phyloP scores from a whole-genome alignment of 2,329 filamentous ascomycete species.

The Ophiostoma sp. region DNA sequence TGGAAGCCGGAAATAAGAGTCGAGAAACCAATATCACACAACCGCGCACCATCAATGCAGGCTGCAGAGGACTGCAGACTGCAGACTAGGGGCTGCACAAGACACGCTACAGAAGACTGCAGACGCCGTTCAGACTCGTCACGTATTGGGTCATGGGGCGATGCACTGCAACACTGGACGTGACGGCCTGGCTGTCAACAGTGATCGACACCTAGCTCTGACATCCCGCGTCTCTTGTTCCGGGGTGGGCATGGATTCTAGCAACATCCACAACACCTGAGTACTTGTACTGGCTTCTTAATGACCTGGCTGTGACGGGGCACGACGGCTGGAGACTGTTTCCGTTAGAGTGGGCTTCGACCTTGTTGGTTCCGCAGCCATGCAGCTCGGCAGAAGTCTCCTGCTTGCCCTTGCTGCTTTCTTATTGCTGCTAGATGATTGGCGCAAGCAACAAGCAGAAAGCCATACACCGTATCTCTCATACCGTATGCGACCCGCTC shows the following conservation, averaged over 20 bases:
- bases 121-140: not conserved
- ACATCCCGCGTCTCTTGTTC: not conserved
- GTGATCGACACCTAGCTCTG: not conserved
- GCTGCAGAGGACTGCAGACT: not conserved
- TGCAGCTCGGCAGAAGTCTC: not conserved
- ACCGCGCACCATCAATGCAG: not conserved
- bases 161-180: slow-evolving; percentile 1
- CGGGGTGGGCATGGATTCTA: not conserved
- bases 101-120: not conserved
- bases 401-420: not conserved
- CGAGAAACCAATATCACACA: slow-evolving; percentile 1
- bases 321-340: not conserved
- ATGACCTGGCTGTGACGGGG: not conserved
- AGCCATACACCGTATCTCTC: not conserved
- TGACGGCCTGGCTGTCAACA: not conserved
- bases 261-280: not conserved
- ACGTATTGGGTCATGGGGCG: slow-evolving; percentile 16
- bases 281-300: not conserved
- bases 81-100: not conserved
- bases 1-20: not conserved
- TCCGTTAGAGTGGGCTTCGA: not conserved
- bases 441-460: not conserved
- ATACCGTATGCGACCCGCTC: slow-evolving; percentile 2
- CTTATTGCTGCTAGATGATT: not conserved
- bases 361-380: not conserved